These are phyloP conservation scores for Jacaranda copaia DNA, from an alignment of 257 asterid species.

Conservation along the genomic window DNA sequence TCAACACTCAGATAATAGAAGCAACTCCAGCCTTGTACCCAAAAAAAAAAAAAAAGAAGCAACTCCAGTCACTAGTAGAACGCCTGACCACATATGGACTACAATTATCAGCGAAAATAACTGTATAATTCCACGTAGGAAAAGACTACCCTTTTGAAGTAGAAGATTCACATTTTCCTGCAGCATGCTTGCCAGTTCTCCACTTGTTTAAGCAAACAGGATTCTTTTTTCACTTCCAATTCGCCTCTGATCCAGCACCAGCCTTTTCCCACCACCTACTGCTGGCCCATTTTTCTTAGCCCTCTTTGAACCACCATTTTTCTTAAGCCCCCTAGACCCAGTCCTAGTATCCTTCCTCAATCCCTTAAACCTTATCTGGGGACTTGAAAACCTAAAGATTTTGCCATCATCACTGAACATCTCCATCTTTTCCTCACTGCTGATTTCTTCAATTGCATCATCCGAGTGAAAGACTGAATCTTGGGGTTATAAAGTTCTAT, in stretches of 20 bases:
- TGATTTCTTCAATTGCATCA: slow-evolving; percentile 34
- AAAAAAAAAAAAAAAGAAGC: too few species aligned
- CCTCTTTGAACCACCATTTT: slow-evolving; percentile 46
- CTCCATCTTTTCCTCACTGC: slow-evolving; percentile 33
- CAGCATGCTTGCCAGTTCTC: slow-evolving; percentile 60
- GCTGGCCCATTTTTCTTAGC: slow-evolving; percentile 45
- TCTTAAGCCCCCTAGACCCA: slow-evolving; percentile 45
- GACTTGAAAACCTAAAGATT: slow-evolving; percentile 71
- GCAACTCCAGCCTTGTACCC: too few species aligned
- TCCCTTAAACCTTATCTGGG: slow-evolving; percentile 35
- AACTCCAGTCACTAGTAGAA: background rate
- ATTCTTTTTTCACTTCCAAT: slow-evolving; percentile 52
- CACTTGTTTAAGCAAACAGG: slow-evolving; percentile 73
- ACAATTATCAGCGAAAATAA: background rate
- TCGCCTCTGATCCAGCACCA: slow-evolving; percentile 47
- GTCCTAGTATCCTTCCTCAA: slow-evolving; percentile 44
- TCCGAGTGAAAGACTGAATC: slow-evolving; percentile 38
- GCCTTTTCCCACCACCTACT: slow-evolving; percentile 46
- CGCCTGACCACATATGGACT: background rate
- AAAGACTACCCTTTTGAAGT: slow-evolving; percentile 62
- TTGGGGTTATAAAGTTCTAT: slow-evolving; percentile 29
- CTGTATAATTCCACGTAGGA: background rate
- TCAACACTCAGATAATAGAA: too few species aligned
- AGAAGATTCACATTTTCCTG: slow-evolving; percentile 68
- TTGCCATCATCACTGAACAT: slow-evolving; percentile 36